Evolutionary conservation across 2,329 filamentous ascomycete genomes (phyloP).

Genomic region (Fusarium falciforme): DNA sequence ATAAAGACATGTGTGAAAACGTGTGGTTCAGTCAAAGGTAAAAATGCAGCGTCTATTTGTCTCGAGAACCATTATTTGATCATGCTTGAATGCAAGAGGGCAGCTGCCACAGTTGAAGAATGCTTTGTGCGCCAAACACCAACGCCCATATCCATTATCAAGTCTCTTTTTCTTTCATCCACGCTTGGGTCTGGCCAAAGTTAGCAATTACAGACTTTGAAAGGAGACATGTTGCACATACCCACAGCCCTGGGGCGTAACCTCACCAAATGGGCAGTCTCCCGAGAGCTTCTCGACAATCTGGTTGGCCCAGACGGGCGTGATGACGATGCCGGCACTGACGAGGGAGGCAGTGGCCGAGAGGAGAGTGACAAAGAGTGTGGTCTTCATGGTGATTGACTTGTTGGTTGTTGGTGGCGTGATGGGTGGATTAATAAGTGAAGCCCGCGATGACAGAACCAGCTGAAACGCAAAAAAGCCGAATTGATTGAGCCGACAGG

Average conservation of each 20-base stretch:
- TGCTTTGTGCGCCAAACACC: not conserved
- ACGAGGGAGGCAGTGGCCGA: slow-evolving; percentile 59
- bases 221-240: slow-evolving; percentile 48
- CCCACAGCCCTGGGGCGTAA: slow-evolving; percentile 69
- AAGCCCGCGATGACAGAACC: slow-evolving; percentile 29
- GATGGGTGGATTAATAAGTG: slow-evolving; percentile 6
- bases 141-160: not conserved
- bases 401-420: slow-evolving; percentile 6
- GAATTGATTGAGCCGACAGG: slow-evolving; percentile 12
- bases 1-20: not conserved
- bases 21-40: not conserved
- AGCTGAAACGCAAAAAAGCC: slow-evolving; percentile 29
- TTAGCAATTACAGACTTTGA: not conserved
- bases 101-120: not conserved
- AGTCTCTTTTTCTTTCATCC: not conserved
- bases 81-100: not conserved
- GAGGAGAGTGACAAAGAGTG: slow-evolving; percentile 50
- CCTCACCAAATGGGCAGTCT: slow-evolving; percentile 68
- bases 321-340: slow-evolving; percentile 66
- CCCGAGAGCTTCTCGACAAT: slow-evolving; percentile 59
- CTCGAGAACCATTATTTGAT: not conserved
- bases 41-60: not conserved
- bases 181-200: not conserved
- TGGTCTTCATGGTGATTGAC: slow-evolving; percentile 44
- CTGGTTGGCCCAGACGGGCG: slow-evolving; percentile 63